phyloP scores from a whole-genome alignment of 106 monocot species.

The Dioscorea dumetorum region DNA sequence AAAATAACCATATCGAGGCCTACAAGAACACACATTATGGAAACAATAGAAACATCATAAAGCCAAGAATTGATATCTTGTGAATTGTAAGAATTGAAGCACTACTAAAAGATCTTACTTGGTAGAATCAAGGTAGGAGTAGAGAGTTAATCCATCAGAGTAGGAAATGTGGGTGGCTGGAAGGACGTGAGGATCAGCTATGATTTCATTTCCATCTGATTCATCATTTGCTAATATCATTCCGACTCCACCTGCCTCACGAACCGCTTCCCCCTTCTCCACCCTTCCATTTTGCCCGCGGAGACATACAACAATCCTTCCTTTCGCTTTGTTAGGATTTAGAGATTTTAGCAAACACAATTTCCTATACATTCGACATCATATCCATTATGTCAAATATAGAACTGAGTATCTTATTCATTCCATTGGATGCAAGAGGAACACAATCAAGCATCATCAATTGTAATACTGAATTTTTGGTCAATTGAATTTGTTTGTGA shows the following conservation, averaged over 20 bases:
- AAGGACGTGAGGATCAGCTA: constrained; percentile 30
- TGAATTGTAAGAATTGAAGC: too few relatives aligned
- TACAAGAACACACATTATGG: background rate
- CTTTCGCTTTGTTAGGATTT: constrained; percentile 30
- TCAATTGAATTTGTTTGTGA: too few relatives aligned
- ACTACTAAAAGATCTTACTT: constrained; percentile 8
- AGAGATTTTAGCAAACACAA: constrained; percentile 17
- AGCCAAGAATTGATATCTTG: too few relatives aligned
- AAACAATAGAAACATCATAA: background rate
- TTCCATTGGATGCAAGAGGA: too few relatives aligned
- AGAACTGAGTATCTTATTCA: background rate
- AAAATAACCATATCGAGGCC: constrained; percentile 28
- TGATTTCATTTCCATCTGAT: constrained; percentile 12
- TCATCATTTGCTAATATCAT: constrained; percentile 31
- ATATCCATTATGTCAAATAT: background rate
- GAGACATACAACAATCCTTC: constrained; percentile 49
- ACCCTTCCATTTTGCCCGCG: constrained; percentile 14
- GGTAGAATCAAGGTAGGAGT: constrained; percentile 20
- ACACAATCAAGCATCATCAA: too few relatives aligned
- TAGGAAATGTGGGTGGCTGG: constrained; percentile 41
- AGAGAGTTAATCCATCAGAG: constrained; percentile 23
- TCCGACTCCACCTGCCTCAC: constrained; percentile 37
- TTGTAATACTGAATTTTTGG: too few relatives aligned
- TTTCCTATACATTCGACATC: constrained; percentile 11
- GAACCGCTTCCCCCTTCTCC: constrained; percentile 30